Base-by-base conservation (phyloP, 2,329 filamentous ascomycete species). In the Mycogone perniciosa region DNA sequence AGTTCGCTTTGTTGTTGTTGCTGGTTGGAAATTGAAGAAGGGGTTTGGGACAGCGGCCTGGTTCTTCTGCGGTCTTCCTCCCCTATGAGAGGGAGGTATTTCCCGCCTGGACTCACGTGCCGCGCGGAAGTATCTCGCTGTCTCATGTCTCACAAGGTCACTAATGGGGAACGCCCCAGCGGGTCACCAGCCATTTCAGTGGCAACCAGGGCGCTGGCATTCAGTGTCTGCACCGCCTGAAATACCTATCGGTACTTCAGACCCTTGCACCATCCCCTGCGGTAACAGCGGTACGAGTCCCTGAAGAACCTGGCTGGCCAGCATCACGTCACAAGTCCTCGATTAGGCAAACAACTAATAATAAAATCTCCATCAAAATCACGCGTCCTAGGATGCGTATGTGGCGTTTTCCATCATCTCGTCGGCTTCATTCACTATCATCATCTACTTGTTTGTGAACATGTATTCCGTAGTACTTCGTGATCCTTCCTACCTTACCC, bases 1-100 rank as follows among this genome's bases (percentile, higher is more conserved):
- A 58, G 60, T 59, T 59, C 55, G 59, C 58, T 59, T 56, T 57
- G 59, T 56, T 59, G 64, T 60, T 58, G 58, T 59, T 59, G 60
- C 59, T 58, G 60, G 56, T 60, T 62, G 60, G 62, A 63, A 65
- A 67, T 62, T 62, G 60, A 50, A 33, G 61, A 61, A 62, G 63
- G 62, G 64, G 60, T 54, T 60, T 58, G 56, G 58, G 55, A 50
- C 56, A 51, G 57, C 52, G 59, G 57, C 56, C 37, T 20, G 8
- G 13, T 7, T 39, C 13, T 7, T 20, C 37, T 39, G 9, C 45
- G 48, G 31, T 44, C 44, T 37, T 44, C 30, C 31, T 34, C 27
- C 35, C 40, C 30, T 29, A 20, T 20, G 20, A 20, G 20, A 20
- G 20, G 44, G 48, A n/a, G 31, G 44, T 27, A 33, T 40, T 43